A percentile compares a stretch with the other conserved stretches of the same genome.
Evolutionary conservation across 176 grass and related monocot species (phyloP).

Genomic region (Oryza nivara): DNA sequence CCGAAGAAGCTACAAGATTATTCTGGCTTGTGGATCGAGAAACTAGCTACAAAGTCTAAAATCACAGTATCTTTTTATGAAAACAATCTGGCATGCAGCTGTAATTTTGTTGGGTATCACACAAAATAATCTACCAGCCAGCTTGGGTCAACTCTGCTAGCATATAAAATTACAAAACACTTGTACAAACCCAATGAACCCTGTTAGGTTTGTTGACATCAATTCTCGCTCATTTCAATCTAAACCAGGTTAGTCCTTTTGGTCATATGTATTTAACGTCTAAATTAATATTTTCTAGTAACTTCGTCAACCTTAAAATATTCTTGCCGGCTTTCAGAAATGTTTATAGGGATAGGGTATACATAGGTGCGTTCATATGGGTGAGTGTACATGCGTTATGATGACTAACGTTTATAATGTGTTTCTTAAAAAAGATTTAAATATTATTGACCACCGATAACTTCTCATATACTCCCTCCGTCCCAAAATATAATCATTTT

Average conservation of each 20-base stretch:
- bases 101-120: neutral
- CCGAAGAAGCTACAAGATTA: neutral
- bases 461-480: no score
- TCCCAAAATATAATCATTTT: no score
- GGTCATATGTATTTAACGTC: no score
- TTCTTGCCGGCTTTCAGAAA: no score
- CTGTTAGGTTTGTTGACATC: neutral
- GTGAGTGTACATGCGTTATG: fast-evolving
- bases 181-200: neutral
- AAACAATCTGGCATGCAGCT: neutral
- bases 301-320: no score
- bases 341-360: no score
- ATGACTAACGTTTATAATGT: no score
- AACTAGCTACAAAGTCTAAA: neutral
- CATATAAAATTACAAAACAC: neutral
- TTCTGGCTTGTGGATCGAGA: constrained; percentile 5
- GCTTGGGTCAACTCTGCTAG: constrained; percentile 22
- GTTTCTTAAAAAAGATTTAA: no score
- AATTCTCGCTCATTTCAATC: neutral
- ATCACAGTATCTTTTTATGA: neutral
- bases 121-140: neutral
- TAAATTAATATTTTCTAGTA: no score
- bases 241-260: no score
- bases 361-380: no score
- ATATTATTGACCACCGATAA: no score